phyloP scores from a whole-genome alignment of 208 protist species.

The Leishmania tarentolae region DNA sequence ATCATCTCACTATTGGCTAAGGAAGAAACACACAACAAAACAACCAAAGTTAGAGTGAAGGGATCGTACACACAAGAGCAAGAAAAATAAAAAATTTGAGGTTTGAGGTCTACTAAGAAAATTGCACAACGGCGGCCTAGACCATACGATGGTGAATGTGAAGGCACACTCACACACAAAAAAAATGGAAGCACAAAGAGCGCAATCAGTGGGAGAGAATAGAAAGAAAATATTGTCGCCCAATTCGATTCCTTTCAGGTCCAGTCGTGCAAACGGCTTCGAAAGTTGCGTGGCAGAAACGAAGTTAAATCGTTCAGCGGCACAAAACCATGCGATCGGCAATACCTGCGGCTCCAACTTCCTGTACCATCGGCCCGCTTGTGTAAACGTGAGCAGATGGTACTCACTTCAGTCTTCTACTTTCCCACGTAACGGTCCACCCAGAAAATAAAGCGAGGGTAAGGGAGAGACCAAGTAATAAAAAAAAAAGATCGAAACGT shows the following conservation, averaged over 20 bases:
- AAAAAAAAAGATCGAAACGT: background rate
- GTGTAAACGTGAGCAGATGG: background rate
- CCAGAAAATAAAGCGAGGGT: too few relatives aligned
- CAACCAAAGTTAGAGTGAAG: background rate
- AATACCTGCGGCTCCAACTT: background rate
- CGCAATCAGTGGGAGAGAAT: background rate
- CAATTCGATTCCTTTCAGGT: background rate
- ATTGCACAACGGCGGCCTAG: background rate
- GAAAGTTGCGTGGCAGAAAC: background rate
- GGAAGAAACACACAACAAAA: background rate
- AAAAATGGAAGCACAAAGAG: background rate
- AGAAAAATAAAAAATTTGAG: background rate
- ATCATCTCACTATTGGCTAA: background rate
- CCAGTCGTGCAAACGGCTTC: background rate
- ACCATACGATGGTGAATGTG: background rate
- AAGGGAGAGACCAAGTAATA: background rate
- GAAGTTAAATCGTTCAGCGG: background rate
- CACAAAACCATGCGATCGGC: background rate
- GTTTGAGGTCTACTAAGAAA: background rate
- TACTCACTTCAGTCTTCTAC: background rate
- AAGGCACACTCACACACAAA: slow-evolving; percentile 1
- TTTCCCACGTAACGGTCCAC: background rate
- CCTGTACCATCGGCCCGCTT: background rate
- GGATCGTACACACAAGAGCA: background rate
- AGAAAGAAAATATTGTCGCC: background rate